Percentiles rank a stretch among this genome's conserved stretches.
Evolutionary conservation across 2,329 filamentous ascomycete species (phyloP).

Genomic region (Nigrograna mackinnonii): DNA sequence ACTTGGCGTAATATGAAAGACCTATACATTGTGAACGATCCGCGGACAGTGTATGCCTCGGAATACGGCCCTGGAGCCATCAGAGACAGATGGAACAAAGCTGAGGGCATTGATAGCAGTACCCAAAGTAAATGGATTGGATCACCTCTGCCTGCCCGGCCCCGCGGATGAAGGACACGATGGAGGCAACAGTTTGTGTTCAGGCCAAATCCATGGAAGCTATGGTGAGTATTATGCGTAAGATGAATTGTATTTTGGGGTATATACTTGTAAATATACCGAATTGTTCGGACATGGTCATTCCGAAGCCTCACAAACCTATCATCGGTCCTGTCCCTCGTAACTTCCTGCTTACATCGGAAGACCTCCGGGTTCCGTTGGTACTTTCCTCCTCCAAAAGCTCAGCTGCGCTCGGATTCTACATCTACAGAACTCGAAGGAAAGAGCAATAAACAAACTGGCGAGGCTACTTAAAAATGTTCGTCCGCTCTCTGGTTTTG

Average conservation of each 20-base stretch:
- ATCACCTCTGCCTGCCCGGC: too few relatives aligned
- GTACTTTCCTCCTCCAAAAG: too few relatives aligned
- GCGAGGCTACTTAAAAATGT: not conserved
- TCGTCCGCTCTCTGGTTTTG: not conserved
- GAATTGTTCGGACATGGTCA: not conserved
- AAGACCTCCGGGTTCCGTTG: too few relatives aligned
- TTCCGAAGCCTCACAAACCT: not conserved
- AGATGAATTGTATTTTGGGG: not conserved
- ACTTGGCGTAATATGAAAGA: constrained; percentile 12
- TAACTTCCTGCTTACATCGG: not conserved
- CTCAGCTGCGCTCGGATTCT: too few relatives aligned
- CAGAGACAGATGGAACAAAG: constrained; percentile 20
- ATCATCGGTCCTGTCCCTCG: not conserved
- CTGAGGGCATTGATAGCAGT: constrained; percentile 7
- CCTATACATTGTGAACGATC: constrained; percentile 1
- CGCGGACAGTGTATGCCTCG: constrained; percentile 6
- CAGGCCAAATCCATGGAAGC: not conserved
- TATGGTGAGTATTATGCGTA: not conserved
- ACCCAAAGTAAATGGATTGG: constrained; percentile 8
- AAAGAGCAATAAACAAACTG: not conserved
- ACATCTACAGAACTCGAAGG: too few relatives aligned
- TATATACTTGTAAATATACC: not conserved
- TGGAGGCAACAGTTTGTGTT: not conserved
- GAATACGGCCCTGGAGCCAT: constrained; percentile 14
- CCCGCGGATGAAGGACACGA: too few relatives aligned